These are phyloP conservation scores for Xylaria sp. DNA, from an alignment of 2,329 filamentous ascomycete species.

Conservation along the genomic window DNA sequence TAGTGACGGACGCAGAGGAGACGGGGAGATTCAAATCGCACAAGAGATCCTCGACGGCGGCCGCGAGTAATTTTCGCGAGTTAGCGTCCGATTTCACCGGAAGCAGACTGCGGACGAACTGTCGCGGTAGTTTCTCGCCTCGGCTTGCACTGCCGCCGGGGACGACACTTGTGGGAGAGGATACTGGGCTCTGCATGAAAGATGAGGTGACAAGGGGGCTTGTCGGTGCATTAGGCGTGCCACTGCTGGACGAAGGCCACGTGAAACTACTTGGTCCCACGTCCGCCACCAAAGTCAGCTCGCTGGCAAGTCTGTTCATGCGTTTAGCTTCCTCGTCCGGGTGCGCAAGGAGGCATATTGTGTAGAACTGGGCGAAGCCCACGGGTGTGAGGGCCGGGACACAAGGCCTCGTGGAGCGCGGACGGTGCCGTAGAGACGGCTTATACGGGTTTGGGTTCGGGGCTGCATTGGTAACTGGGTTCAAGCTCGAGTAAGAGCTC, in stretches of 20 bases:
- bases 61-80: conserved; percentile 69
- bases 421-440: conserved; percentile 10
- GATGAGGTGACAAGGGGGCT: conserved; percentile 47
- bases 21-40: conserved; percentile 39
- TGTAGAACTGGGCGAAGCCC: conserved; percentile 80
- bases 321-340: conserved; percentile 80
- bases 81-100: conserved; percentile 68
- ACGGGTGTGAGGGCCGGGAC: conserved; percentile 73
- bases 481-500: conserved; percentile 29
- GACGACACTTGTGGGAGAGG: conserved; percentile 3
- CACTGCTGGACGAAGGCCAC: background rate
- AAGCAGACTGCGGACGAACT: conserved; percentile 78
- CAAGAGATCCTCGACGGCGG: conserved; percentile 62
- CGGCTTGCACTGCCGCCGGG: conserved; percentile 58
- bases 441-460: conserved; percentile 7
- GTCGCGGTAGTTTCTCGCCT: conserved; percentile 80
- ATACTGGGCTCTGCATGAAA: background rate
- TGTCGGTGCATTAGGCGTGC: background rate
- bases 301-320: conserved; percentile 73
- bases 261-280: background rate
- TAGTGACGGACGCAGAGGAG: background rate
- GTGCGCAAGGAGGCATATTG: conserved; percentile 76
- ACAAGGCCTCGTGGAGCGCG: conserved; percentile 57
- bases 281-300: conserved; percentile 72
- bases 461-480: background rate